Conservation (phyloP, 2,329 filamentous ascomycete species). For the Colletotrichum zoysiae region DNA sequence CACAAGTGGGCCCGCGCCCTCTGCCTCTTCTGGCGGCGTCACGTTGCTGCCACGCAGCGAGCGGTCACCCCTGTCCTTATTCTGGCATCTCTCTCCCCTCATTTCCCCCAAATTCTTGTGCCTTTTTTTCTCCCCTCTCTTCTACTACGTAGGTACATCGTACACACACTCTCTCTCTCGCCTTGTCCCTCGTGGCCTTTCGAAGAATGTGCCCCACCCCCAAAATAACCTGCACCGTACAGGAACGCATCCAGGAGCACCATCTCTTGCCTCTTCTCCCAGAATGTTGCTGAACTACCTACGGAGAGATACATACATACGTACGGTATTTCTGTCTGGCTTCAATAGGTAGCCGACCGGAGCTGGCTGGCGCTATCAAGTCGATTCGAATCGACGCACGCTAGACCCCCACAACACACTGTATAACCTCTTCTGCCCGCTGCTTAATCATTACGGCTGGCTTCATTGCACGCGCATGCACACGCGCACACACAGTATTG, state of each 20-base stretch:
- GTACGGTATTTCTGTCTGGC: background rate
- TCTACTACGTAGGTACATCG: background rate
- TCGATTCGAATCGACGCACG: too few relatives aligned
- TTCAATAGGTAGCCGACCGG: too few relatives aligned
- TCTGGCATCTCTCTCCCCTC: conserved; percentile 17
- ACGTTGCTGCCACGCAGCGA: conserved; percentile 41
- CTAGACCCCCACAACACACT: background rate
- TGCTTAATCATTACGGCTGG: too few relatives aligned
- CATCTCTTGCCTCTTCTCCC: background rate
- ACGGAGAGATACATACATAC: too few relatives aligned
- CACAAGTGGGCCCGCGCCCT: conserved; percentile 13
- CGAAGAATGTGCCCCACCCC: background rate
- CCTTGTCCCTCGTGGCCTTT: background rate
- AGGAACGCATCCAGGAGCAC: too few relatives aligned
- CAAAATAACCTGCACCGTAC: background rate
- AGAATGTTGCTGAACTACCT: background rate
- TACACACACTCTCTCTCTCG: too few relatives aligned
- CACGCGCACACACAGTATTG: background rate
- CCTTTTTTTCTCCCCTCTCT: background rate
- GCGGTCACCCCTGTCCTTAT: conserved; percentile 23
- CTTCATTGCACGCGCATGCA: background rate
- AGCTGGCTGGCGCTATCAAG: conserved; percentile 2
- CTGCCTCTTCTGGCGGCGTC: conserved; percentile 29
- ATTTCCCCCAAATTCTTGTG: conserved; percentile 23
- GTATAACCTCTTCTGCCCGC: background rate